phyloP scores from a whole-genome alignment of 345 rosid genomes.

The Nephelium lappaceum region DNA sequence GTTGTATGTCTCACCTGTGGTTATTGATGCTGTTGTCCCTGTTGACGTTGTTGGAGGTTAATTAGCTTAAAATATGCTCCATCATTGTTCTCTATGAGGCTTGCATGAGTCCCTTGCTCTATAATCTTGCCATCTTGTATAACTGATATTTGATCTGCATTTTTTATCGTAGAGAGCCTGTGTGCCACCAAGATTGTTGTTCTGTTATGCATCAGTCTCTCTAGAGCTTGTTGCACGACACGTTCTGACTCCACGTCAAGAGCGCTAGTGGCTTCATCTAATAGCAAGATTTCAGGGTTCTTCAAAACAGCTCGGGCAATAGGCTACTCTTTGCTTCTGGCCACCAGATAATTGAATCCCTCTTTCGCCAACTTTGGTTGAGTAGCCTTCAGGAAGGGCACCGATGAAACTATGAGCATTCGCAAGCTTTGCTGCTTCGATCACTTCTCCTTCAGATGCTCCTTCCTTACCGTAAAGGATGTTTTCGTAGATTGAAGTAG shows the following conservation, averaged over 20 bases:
- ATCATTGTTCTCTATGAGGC: constrained; percentile 61
- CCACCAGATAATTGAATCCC: constrained; percentile 95
- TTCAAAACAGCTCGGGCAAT: constrained; percentile 89
- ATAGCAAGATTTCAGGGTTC: constrained; percentile 82
- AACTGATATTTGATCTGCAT: constrained; percentile 80
- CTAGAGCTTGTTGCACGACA: constrained; percentile 91
- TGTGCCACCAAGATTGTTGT: constrained; percentile 95
- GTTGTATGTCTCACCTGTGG: background rate
- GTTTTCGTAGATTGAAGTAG: constrained; percentile 81
- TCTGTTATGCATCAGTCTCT: constrained; percentile 72
- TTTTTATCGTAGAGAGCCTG: constrained; percentile 82
- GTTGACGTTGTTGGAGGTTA: constrained; percentile 78
- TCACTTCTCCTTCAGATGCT: constrained; percentile 76
- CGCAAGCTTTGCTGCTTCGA: constrained; percentile 78
- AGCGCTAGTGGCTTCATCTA: constrained; percentile 96
- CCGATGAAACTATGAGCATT: constrained; percentile 89
- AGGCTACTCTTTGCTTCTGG: constrained; percentile 87
- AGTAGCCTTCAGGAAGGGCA: constrained; percentile 84
- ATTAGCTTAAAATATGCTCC: constrained; percentile 82
- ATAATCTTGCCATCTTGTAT: constrained; percentile 73
- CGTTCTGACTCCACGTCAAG: constrained; percentile 83
- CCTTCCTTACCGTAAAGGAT: constrained; percentile 86
- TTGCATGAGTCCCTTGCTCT: constrained; percentile 83
- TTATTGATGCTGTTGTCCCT: constrained; percentile 19
- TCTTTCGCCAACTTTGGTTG: constrained; percentile 86